Evolutionary conservation across 768 basidiomycete genomes (phyloP).

Genomic region (Mycena capillaripes): DNA sequence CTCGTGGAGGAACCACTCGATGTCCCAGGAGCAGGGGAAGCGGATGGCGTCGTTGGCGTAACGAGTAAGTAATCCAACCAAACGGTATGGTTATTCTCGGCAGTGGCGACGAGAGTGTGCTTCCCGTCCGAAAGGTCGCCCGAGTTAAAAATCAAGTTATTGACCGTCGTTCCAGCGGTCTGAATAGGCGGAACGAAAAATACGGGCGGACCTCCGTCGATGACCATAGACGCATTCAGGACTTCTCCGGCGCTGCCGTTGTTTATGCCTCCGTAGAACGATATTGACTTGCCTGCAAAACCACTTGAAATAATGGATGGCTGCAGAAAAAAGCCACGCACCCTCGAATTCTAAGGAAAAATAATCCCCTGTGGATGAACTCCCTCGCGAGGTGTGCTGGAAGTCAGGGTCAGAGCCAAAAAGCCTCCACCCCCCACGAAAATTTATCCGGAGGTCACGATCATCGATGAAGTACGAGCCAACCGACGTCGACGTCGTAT

Average conservation of each 20-base stretch:
- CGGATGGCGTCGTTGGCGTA: background rate
- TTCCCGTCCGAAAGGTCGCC: constrained; percentile 8
- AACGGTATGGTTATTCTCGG: background rate
- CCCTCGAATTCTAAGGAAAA: constrained; percentile 15
- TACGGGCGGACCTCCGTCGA: constrained; percentile 25
- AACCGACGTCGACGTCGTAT: constrained; percentile 9
- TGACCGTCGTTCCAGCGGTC: background rate
- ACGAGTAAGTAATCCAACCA: constrained; percentile 31
- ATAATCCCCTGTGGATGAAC: constrained; percentile 4
- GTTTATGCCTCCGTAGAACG: constrained; percentile 9
- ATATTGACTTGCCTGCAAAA: constrained; percentile 7
- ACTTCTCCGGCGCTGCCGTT: background rate
- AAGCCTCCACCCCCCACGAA: constrained; percentile 8
- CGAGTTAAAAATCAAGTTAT: constrained; percentile 20
- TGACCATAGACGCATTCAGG: constrained; percentile 11
- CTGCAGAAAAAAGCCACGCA: constrained; percentile 7
- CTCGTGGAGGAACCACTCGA: background rate
- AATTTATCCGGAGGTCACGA: constrained; percentile 14
- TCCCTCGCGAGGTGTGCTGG: constrained; percentile 21
- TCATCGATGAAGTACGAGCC: constrained; percentile 24
- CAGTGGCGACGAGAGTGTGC: constrained; percentile 26
- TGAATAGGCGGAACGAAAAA: background rate
- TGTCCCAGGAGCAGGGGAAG: background rate
- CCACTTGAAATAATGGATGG: background rate
- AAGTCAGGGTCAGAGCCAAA: constrained; percentile 12